Conservation (phyloP, 768 basidiomycete species). For the Lactifluus rugatus region DNA sequence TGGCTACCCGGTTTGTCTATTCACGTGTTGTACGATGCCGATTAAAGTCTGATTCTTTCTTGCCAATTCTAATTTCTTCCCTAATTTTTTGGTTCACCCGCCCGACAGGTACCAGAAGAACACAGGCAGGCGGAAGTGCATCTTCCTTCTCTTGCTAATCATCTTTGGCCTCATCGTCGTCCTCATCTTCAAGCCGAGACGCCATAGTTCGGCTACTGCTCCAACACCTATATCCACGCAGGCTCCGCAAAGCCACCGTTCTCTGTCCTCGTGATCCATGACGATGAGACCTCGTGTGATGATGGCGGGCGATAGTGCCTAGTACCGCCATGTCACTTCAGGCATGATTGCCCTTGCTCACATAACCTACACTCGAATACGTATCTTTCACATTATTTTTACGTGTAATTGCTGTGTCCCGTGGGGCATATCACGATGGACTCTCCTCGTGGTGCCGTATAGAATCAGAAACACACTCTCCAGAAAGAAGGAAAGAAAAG, state of each 20-base stretch:
- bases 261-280: neutral
- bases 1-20: constrained; percentile 64
- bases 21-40: constrained; percentile 15
- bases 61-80: neutral
- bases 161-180: constrained; percentile 83
- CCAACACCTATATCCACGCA: constrained; percentile 23
- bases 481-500: neutral
- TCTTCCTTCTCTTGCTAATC: constrained; percentile 82
- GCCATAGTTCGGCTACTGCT: constrained; percentile 31
- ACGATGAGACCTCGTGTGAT: neutral
- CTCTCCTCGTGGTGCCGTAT: constrained; percentile 1
- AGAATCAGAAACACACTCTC: constrained; percentile 10
- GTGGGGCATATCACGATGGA: constrained; percentile 2
- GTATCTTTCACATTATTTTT: constrained; percentile 10
- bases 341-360: neutral
- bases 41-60: constrained; percentile 4
- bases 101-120: constrained; percentile 77
- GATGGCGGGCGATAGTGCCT: neutral
- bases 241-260: neutral
- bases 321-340: neutral
- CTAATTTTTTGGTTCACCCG: neutral
- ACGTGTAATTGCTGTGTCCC: constrained; percentile 8
- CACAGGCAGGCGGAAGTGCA: constrained; percentile 87
- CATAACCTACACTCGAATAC: constrained; percentile 10
- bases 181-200: constrained; percentile 86